A percentile compares a stretch with the other conserved stretches of the same genome.
phyloP scores from a whole-genome alignment of 257 asterid genomes.

The Solanum ossicruentum region DNA sequence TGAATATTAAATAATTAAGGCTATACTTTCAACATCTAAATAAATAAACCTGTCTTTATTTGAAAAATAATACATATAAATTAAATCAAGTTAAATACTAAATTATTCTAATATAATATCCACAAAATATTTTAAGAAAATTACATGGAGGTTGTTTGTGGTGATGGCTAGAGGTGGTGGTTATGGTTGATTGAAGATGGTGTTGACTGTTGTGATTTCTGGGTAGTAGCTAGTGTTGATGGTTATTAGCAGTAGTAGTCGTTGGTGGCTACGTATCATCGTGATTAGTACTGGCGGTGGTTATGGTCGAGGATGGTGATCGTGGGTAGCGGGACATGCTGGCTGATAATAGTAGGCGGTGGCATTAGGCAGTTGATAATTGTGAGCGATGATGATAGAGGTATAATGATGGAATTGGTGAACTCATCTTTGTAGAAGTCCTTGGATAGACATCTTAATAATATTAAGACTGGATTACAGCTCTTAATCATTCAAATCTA shows the following conservation, averaged over 20 bases:
- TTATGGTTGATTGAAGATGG: background rate
- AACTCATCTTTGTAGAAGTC: background rate
- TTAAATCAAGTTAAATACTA: too few relatives aligned
- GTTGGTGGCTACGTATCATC: background rate
- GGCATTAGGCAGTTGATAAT: background rate
- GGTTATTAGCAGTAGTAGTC: background rate
- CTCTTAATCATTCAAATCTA: background rate
- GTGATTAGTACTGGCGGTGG: background rate
- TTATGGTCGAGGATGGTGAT: background rate
- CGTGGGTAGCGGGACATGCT: background rate
- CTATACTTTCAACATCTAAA: background rate
- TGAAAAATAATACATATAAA: too few relatives aligned
- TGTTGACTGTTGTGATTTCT: background rate
- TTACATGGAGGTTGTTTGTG: background rate
- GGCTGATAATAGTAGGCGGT: background rate
- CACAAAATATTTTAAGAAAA: background rate
- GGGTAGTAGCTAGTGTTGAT: background rate
- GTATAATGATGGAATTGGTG: background rate
- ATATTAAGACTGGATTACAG: background rate
- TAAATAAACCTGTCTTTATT: background rate
- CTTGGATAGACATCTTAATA: background rate
- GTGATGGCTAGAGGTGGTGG: background rate
- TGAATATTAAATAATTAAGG: background rate
- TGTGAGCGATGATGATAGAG: background rate
- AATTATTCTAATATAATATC: background rate